Base-by-base conservation (phyloP, 2,329 filamentous ascomycete species). In the Sarocladium strictum region DNA sequence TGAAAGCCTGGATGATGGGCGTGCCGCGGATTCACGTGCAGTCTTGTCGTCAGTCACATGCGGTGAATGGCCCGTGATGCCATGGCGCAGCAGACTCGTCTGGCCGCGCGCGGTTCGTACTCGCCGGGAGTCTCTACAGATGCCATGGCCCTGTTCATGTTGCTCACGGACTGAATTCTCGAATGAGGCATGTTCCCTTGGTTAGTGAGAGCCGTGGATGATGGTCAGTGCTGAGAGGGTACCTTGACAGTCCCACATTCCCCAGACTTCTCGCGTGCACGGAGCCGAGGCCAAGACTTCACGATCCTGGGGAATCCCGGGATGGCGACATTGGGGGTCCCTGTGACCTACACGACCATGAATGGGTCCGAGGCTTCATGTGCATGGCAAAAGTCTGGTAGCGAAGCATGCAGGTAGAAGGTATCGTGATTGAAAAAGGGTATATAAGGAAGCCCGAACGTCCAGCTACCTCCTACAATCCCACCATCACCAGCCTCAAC, bases 1-100 rank as follows among this genome's bases (percentile, higher is more conserved):
- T 43, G 9, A 12, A 9, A 7, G 21, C 40, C 9, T 3, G 40
- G 23, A n/a, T 9, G 29, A 29, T 4, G 43, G 5, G 21, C n/a
- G n/a, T 4, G 24, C 43, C 43, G 43, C 43, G 43, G 43, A 47
- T 47, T 47, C 43, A 47, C 43, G 43, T 47, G 43, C 27, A 47
- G 7, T 4, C 19, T 23, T 47, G 14, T n/a, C 19, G 10, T 43
- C 40, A 47, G 24, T 47, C 11, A 29, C 24, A 47, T 15, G 24
- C 15, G 21, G 7, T 21, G 21, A 9, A 11, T 11, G 6, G 37
- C 37, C 17, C n/a, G 10, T 40, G n/a, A n/a, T n/a, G n/a, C n/a
- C n/a, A n/a, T n/a, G n/a, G n/a, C n/a, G n/a, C n/a, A n/a, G n/a
- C n/a, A n/a, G n/a, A n/a, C n/a, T n/a, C n/a, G n/a, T n/a, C n/a